Conservation (phyloP, 2,329 filamentous ascomycete species). For the Penicillium sp. region DNA sequence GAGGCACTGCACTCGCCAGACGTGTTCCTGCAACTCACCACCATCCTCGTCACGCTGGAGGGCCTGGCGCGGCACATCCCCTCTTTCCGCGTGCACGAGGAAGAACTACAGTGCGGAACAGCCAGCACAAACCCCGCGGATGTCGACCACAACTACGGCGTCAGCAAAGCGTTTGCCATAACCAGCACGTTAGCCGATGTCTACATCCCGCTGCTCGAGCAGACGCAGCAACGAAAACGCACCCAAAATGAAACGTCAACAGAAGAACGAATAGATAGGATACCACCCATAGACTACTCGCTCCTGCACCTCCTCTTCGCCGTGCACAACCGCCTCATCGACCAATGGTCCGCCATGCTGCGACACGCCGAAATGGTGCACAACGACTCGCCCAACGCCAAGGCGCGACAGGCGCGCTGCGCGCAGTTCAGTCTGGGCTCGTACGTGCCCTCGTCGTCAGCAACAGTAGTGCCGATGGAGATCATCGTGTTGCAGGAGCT, state of each 20-base stretch:
- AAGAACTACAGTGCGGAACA: neutral
- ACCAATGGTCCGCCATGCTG: slow-evolving; percentile 10
- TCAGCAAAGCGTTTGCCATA: slow-evolving; percentile 6
- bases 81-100: slow-evolving; percentile 1
- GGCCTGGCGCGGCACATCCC: neutral
- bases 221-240: neutral
- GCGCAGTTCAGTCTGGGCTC: slow-evolving; percentile 9
- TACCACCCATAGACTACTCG: neutral
- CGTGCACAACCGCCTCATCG: slow-evolving; percentile 9
- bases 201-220: slow-evolving; percentile 2
- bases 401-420: neutral
- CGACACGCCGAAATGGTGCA: slow-evolving; percentile 1
- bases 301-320: slow-evolving; percentile 9
- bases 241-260: neutral
- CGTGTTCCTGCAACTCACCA: slow-evolving; percentile 7
- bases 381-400: neutral
- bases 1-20: slow-evolving; percentile 5
- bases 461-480: slow-evolving; percentile 9
- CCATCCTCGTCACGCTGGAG: slow-evolving; percentile 4
- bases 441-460: slow-evolving; percentile 10
- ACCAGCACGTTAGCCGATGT: slow-evolving; percentile 8
- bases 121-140: neutral
- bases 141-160: neutral
- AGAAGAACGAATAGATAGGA: neutral
- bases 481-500: slow-evolving; percentile 11